Percentiles rank a stretch among this genome's conserved stretches.
These are phyloP conservation scores for Podila horticola DNA, from an alignment of 192 early-diverging fungal genomes.

Conservation along the genomic window DNA sequence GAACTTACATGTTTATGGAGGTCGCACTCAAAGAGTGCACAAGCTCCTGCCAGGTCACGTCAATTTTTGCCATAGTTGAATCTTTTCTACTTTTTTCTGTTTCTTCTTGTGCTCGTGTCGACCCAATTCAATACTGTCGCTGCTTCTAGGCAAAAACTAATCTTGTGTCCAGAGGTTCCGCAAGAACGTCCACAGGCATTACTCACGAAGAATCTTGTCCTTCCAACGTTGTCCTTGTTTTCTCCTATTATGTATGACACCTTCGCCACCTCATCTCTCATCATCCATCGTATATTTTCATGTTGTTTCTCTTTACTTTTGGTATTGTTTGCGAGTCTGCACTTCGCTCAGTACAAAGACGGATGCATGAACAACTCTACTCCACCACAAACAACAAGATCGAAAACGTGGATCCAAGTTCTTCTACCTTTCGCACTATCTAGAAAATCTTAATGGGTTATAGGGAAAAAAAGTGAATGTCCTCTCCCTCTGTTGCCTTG, in stretches of 20 bases:
- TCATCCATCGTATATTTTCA: background rate
- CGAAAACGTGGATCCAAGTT: too few relatives aligned
- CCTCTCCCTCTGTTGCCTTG: too few relatives aligned
- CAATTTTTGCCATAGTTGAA: background rate
- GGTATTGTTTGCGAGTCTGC: background rate
- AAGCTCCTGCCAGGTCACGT: background rate
- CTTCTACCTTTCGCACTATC: too few relatives aligned
- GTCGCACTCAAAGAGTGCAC: too few relatives aligned
- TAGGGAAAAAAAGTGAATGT: too few relatives aligned
- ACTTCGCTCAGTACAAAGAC: background rate
- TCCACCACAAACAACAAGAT: too few relatives aligned
- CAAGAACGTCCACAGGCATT: background rate
- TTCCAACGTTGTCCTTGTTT: background rate
- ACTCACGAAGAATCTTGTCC: background rate
- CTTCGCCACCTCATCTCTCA: conserved; percentile 8
- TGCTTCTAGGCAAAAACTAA: too few relatives aligned
- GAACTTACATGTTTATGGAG: too few relatives aligned
- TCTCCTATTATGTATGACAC: background rate
- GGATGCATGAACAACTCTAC: too few relatives aligned
- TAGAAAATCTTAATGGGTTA: too few relatives aligned
- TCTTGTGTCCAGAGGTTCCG: background rate
- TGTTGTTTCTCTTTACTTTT: background rate
- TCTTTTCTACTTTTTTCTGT: background rate
- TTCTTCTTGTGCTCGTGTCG: background rate
- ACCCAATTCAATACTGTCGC: background rate